Base-by-base conservation (phyloP, 305 asterid species). In the Striga hermonthica region DNA sequence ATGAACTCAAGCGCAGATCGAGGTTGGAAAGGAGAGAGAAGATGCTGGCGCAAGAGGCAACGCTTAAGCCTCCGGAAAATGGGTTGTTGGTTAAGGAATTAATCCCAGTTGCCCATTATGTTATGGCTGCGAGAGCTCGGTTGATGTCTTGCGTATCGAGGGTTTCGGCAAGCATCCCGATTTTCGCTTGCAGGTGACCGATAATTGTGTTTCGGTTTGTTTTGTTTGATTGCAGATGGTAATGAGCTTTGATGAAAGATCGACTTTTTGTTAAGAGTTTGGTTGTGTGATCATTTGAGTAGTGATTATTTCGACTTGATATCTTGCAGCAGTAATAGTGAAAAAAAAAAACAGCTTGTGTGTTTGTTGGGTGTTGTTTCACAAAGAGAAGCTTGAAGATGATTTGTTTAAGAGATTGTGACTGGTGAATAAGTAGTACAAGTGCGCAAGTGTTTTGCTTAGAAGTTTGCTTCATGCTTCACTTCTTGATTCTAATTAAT, bases 71-170 rank as follows among this genome's bases (percentile, higher is more conserved):
- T 57, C 95, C 95, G 1, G 86, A 79, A 31, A 82, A 86, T 68
- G 96, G 96, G 45, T 65, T 86, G 40, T 65, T 84, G 81, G 87
- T 84, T 31, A 64, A 80, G 37, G 78, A 77, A 34, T 61, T 89
- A 41, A 82, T 84, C 64, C 95, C 95, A 28, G 84, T 86, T 65
- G 93, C 96, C 55, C 90, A 74, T 64, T 57, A 76, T 5, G 92
- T 89, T 39, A 64, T 86, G 48, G 79, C 86, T 69, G 80, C 90
- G 43, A 78, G 86, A 75, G 53, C 74, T 37, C 66, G 43, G 11
- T 62, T 89, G 34, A 34, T 73, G 56, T 70, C 74, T 61, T 86
- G 90, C 57, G 80, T 76, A 58, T 75, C 89, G 0, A 73, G 72
- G 71, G 82, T 86, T 36, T 78, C 76, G 1, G 65, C 74, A 12